Evolutionary conservation across 169 alveolate genomes (phyloP).

Genomic region (Plasmodium ovale): DNA sequence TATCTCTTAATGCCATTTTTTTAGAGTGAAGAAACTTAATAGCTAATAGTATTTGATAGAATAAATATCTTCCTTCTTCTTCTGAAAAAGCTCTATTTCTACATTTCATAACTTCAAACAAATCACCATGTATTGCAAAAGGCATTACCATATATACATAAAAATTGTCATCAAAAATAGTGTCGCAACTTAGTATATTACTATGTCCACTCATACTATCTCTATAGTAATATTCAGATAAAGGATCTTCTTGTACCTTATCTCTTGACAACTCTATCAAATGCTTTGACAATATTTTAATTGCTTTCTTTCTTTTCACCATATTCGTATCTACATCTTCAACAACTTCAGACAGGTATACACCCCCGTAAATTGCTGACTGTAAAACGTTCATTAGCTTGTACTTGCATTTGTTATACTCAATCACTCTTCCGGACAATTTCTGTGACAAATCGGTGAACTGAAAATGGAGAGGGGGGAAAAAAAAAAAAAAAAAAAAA

Average conservation of each 20-base stretch:
- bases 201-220: constrained; percentile 74
- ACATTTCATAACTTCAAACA: constrained; percentile 81
- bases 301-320: constrained; percentile 29
- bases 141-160: constrained; percentile 78
- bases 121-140: constrained; percentile 80
- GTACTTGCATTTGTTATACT: constrained; percentile 19
- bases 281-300: constrained; percentile 53
- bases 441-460: constrained; percentile 12
- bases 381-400: constrained; percentile 33
- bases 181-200: constrained; percentile 54
- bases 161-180: constrained; percentile 39
- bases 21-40: constrained; percentile 76
- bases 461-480: not conserved
- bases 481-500: not conserved
- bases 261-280: constrained; percentile 60
- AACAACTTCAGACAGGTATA: constrained; percentile 38
- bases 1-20: constrained; percentile 78
- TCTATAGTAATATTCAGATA: constrained; percentile 62
- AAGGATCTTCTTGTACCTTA: constrained; percentile 61
- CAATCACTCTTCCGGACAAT: constrained; percentile 25
- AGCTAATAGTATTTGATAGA: constrained; percentile 76
- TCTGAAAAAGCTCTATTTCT: constrained; percentile 77
- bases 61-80: constrained; percentile 80
- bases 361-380: constrained; percentile 68
- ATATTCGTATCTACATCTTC: constrained; percentile 1